Base-by-base conservation (phyloP, 352 stramenopile species). In the Phytophthora syringae region DNA sequence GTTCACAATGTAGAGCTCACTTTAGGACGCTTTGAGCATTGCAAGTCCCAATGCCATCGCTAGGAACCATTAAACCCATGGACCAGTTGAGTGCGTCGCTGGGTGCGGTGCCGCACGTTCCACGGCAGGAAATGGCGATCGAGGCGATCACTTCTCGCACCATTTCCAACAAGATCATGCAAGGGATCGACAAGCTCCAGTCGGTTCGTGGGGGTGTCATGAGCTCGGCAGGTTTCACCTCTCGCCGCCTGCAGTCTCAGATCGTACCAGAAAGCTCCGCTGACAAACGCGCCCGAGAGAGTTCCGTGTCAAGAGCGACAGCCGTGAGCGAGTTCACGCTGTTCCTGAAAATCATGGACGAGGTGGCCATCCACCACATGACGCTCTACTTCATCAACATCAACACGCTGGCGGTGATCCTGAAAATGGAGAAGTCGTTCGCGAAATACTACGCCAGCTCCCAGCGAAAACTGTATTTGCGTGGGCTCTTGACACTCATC, bases 301-400 rank as follows among this genome's bases (percentile, higher is more conserved):
- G 79, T 51, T 84, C 80, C 16, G 77, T 78, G 15, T 77, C 75
- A 7, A 74, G 79, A 13, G 69, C 73, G 6, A 85, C 83, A 20
- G 80, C 80, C 3, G 72, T 92, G 45, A 90, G 63, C 49, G 84
- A 92, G 62, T 91, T 92, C 56, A 86, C 79, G 56, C 64, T 92
- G 30, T 93, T 91, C 62, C 70, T 93, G 32, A 88, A 88, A 58
- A 83, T 91, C 71, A 90, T 92, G 70, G 86, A 94, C 57, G 80
- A 94, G 40, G 84, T 93, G 12, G 86, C 80, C 30, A 91, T 92
- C 43, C 86, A 94, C 66, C 83, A 82, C 36, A 67, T 92, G 34
- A 93, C 81, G 40, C 73, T 93, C 47, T 92, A 93, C 60, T 94
- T 94, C 53, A 88, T 92, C 70, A 90, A 87, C 64, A 84, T 93